Base-by-base conservation (phyloP, 495 filamentous ascomycete genomes). In the Xylaria castorea region DNA sequence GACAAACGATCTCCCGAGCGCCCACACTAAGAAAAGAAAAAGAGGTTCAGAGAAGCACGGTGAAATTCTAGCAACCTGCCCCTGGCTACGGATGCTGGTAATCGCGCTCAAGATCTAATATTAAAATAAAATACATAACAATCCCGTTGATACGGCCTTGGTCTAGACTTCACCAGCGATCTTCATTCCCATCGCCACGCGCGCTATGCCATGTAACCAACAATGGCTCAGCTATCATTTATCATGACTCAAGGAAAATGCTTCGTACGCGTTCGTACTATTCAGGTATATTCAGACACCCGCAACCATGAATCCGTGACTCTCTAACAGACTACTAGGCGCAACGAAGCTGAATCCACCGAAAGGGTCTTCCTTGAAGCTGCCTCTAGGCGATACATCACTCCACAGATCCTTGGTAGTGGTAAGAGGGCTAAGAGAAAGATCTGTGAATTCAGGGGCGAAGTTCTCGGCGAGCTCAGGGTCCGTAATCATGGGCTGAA, bases 381-480 rank as follows among this genome's bases (percentile, higher is more conserved):
- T 71, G 9, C 75, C 80, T 72, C 82, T 81, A 40, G 80, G 79
- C 69, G 76, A 80, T 42, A 65, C 66, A 57, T 72, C 70, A 53
- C 76, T 74, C 79, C 76, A 80, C 53, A 72, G 75, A 62, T 78
- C 83, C 66, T 75, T 83, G 75, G 75, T 82, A 20, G 78, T 73
- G 62, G 81, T 84, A 0, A 92, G 85, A 8, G 94, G 94, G 76
- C 93, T 96, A 30, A 98, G 82, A 7, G 92, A 88, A 71, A 97
- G 75, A 63, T 92, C 88, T 9, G 96, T 99, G 78, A 99, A 99
- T 70, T 97, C 94, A 0, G 79, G 81, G 3, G 91, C 88, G 81
- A 99, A 99, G 81, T 98, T 98, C 87, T 99, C 96, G 2, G 96
- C 96, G 11, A 97, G 85, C 76, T 95, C 94, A 0, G 97, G 97